Conservation (phyloP, 768 basidiomycete species). For the Leccinum truebloodii region DNA sequence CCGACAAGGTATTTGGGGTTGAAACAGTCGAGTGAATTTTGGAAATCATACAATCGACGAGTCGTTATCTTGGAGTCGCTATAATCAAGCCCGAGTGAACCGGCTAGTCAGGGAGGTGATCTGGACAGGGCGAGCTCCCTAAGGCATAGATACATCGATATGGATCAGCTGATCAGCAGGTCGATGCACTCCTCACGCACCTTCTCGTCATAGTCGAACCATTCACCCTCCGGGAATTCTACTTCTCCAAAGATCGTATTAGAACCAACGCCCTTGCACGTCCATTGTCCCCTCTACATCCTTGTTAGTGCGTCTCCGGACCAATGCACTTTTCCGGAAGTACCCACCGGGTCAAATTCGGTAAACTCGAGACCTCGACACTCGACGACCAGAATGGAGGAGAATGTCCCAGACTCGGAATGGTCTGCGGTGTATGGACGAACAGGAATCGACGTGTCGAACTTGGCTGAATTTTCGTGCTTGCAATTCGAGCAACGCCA, state of each 20-base stretch:
- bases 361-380: conserved; percentile 86
- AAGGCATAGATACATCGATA: conserved; percentile 7
- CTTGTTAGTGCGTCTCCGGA: neutral
- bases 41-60: neutral
- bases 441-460: conserved; percentile 52
- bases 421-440: conserved; percentile 62
- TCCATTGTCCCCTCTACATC: conserved; percentile 70
- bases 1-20: too few relatives aligned
- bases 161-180: neutral
- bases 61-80: neutral
- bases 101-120: conserved; percentile 65
- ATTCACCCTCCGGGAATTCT: conserved; percentile 52
- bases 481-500: conserved; percentile 81
- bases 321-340: neutral
- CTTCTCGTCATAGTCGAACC: conserved; percentile 94
- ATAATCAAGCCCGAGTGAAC: conserved; percentile 62
- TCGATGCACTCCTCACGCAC: conserved; percentile 35
- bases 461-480: conserved; percentile 81
- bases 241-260: conserved; percentile 63
- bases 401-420: conserved; percentile 48
- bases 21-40: neutral
- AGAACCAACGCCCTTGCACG: conserved; percentile 60
- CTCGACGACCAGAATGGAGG: conserved; percentile 70
- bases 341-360: conserved; percentile 72
- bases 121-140: conserved; percentile 67